phyloP scores from a whole-genome alignment of 1,284 basidiomycete species.

The Amylostereum areolatum region DNA sequence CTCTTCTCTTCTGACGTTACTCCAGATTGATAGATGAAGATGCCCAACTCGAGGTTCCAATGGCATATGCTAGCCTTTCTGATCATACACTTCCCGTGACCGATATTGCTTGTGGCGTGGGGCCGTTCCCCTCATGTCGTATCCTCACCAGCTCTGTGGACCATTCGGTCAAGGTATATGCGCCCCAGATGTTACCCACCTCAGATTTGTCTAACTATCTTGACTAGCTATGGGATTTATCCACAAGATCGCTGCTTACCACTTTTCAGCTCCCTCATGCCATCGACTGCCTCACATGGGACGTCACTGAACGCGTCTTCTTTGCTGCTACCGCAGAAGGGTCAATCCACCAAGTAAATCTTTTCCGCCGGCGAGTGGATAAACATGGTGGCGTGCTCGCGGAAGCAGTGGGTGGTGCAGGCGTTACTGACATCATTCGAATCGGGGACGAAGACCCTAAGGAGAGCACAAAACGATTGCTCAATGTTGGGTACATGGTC shows the following conservation, averaged over 20 bases:
- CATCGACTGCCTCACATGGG: conserved; percentile 69
- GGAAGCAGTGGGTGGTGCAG: conserved; percentile 76
- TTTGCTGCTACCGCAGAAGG: conserved; percentile 77
- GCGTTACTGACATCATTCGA: conserved; percentile 62
- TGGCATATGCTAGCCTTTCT: conserved; percentile 75
- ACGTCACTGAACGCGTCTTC: conserved; percentile 81
- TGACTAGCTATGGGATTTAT: conserved; percentile 73
- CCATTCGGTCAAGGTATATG: conserved; percentile 82
- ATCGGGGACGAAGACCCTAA: conserved; percentile 46
- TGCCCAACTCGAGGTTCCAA: conserved; percentile 60
- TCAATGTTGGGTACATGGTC: conserved; percentile 50
- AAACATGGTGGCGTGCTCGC: conserved; percentile 39
- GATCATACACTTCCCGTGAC: conserved; percentile 92
- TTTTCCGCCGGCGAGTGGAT: conserved; percentile 61
- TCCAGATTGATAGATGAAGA: conserved; percentile 66
- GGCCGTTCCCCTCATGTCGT: conserved; percentile 72
- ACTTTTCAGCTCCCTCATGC: conserved; percentile 81
- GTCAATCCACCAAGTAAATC: conserved; percentile 73
- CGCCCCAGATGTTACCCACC: conserved; percentile 7
- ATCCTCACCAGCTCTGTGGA: conserved; percentile 82
- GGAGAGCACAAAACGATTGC: conserved; percentile 48
- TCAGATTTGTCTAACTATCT: conserved; percentile 9
- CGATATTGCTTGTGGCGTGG: conserved; percentile 75
- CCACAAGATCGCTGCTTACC: conserved; percentile 71
- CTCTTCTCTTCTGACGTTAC: not conserved